These are phyloP conservation scores for Cutaneotrichosporon cyanovorans DNA, from an alignment of 1,284 basidiomycete species.

Conservation along the genomic window DNA sequence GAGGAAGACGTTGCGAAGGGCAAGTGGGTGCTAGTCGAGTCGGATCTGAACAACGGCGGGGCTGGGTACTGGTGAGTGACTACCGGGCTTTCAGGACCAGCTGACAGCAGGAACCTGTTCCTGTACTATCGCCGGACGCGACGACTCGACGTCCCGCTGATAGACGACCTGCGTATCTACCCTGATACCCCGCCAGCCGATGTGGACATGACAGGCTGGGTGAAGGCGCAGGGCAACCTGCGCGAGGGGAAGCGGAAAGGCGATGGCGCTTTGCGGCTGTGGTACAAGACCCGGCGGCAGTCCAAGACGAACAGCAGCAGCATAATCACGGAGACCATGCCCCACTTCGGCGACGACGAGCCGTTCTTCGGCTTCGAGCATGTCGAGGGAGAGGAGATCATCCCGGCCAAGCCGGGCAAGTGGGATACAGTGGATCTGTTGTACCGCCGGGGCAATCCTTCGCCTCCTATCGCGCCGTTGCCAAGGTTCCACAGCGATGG, in stretches of 20 bases:
- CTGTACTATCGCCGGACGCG: conserved; percentile 78
- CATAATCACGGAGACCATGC: conserved; percentile 81
- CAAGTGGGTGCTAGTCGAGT: conserved; percentile 76
- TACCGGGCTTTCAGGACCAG: neutral
- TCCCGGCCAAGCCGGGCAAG: conserved; percentile 36
- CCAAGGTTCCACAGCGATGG: conserved; percentile 74
- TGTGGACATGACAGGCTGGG: conserved; percentile 32
- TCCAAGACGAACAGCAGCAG: conserved; percentile 9
- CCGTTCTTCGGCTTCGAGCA: conserved; percentile 79
- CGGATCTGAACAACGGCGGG: conserved; percentile 61
- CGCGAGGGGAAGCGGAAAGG: conserved; percentile 44
- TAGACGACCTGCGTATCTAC: conserved; percentile 34
- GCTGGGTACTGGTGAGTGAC: conserved; percentile 52
- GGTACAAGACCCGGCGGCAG: conserved; percentile 56
- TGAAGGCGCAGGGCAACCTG: conserved; percentile 33
- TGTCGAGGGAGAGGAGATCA: conserved; percentile 53
- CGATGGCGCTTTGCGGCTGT: conserved; percentile 56
- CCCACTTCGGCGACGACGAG: conserved; percentile 68
- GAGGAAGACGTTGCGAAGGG: conserved; percentile 71
- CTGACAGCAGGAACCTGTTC: conserved; percentile 49
- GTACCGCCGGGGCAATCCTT: conserved; percentile 47
- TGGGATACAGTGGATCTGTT: conserved; percentile 41
- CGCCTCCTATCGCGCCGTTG: conserved; percentile 59
- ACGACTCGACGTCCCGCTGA: conserved; percentile 47
- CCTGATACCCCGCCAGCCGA: conserved; percentile 26